Percentiles rank a stretch among this genome's conserved stretches.
Conservation (phyloP, 345 rosid species). For the Abelmoschus esculentus region DNA sequence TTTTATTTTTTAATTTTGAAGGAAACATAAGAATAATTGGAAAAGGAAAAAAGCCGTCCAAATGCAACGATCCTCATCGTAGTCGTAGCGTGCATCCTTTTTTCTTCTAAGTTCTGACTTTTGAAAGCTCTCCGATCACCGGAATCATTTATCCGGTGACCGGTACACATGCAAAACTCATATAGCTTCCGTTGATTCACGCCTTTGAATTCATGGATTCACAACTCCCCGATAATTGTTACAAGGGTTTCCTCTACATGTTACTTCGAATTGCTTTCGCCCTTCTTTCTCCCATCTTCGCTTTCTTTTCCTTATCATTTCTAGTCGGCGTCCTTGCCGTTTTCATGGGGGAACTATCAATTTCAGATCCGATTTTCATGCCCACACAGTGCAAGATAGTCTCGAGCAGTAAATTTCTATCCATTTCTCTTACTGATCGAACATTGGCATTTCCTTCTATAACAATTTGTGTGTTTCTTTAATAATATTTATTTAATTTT, state of each 20-base stretch:
- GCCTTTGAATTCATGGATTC: constrained; percentile 25
- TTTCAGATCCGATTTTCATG: constrained; percentile 36
- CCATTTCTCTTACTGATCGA: not conserved
- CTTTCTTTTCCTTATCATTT: constrained; percentile 39
- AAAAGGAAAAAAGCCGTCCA: not conserved
- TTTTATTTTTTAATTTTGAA: no score
- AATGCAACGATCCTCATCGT: not conserved
- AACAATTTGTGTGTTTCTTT: not conserved
- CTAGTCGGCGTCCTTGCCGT: constrained; percentile 38
- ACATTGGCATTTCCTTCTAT: not conserved
- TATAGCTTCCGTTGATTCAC: not conserved
- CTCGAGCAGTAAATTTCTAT: constrained; percentile 59
- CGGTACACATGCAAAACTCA: not conserved
- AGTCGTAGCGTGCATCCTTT: not conserved
- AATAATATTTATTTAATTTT: not conserved
- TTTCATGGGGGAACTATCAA: constrained; percentile 36
- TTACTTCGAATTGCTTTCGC: constrained; percentile 36
- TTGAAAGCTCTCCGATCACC: constrained; percentile 18
- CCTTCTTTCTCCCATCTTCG: constrained; percentile 38
- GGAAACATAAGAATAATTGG: not conserved
- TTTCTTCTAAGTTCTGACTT: not conserved
- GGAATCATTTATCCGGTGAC: constrained; percentile 31
- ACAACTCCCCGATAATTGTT: constrained; percentile 22
- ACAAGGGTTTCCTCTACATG: constrained; percentile 23
- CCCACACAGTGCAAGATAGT: constrained; percentile 73